Evolutionary conservation across 352 stramenopile species (phyloP), one percentile per base, ranked within the genome.

Genomic region (Phytophthora idaei): DNA sequence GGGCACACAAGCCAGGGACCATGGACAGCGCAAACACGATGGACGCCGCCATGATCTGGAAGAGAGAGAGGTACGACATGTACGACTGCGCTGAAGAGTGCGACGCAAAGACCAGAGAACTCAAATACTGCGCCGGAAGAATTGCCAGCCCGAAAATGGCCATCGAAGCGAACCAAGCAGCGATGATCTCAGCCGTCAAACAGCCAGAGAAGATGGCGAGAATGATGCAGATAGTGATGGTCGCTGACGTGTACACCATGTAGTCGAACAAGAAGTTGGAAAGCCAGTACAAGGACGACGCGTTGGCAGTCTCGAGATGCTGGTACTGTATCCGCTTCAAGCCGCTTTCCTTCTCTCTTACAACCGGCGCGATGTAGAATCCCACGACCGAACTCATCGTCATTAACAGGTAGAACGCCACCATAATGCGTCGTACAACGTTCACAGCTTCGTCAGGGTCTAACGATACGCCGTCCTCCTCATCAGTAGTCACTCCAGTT

Each of bases 361-460:
- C 87, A 1, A 91, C 55, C 14, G 73, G 71, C 1, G 82, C 76
- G 8, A 87, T 74, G 47, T 91, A 92, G 52, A 84, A 90, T n/a
- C 81, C 77, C 10, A 78, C 73, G 34, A 92, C 79, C 5, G 81
- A 88, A 58, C 76, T 90, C 45, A 90, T 62, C 8, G 77, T 88
- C 42, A 91, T 53, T 21, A 90, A 75, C 29, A 85, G 64, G 65
- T 87, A 99, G 81, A 82, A 97, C 56, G 59, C 98, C 60, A 92
- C 97, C 96, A 70, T 96, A 73, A 92, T 98, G 75, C 83, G 99
- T 89, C 48, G 71, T 10, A 77, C 57, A 15, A 82, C 57, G 21
- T 64, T 72, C 29, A 78, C 47, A 4, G 73, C 71, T 56, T 80
- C 74, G 27, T 85, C 69, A 56, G 67, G 51, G 34, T 76, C 42